These are phyloP conservation scores for Termitomyces sp. DNA, from an alignment of 768 basidiomycete genomes.

Conservation along the genomic window DNA sequence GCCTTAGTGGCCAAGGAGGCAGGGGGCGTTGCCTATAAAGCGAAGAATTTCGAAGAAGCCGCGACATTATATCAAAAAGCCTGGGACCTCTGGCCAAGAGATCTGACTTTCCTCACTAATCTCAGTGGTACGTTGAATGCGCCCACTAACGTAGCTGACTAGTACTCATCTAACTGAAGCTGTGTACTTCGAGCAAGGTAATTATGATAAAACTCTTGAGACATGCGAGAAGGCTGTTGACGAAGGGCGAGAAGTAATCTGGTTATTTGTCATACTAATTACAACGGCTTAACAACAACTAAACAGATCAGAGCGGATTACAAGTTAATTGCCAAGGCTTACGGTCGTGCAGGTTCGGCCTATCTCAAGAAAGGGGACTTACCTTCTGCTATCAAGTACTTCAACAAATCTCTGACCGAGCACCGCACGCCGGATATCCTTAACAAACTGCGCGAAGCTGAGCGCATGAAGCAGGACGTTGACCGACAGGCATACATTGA, in stretches of 20 bases:
- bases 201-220: conserved; percentile 88
- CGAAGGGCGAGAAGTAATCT: conserved; percentile 69
- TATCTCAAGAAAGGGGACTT: conserved; percentile 80
- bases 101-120: conserved; percentile 92
- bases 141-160: background rate
- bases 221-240: conserved; percentile 95
- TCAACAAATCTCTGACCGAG: conserved; percentile 89
- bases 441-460: conserved; percentile 80
- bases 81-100: conserved; percentile 91
- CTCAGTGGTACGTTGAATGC: conserved; percentile 52
- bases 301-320: conserved; percentile 80
- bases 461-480: conserved; percentile 70
- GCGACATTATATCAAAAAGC: conserved; percentile 74
- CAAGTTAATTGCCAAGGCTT: conserved; percentile 92
- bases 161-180: conserved; percentile 38
- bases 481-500: conserved; percentile 85
- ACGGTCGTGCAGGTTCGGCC: conserved; percentile 83
- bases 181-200: conserved; percentile 89
- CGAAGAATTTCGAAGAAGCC: conserved; percentile 75
- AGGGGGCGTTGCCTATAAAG: conserved; percentile 82
- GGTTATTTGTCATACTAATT: background rate
- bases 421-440: conserved; percentile 93
- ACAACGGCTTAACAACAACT: background rate
- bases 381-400: conserved; percentile 79
- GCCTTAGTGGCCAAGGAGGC: conserved; percentile 77